A percentile compares a stretch with the other conserved stretches of the same genome.
These are phyloP conservation scores for Echinosophora koreensis DNA, from an alignment of 306 rosid species.

Conservation along the genomic window DNA sequence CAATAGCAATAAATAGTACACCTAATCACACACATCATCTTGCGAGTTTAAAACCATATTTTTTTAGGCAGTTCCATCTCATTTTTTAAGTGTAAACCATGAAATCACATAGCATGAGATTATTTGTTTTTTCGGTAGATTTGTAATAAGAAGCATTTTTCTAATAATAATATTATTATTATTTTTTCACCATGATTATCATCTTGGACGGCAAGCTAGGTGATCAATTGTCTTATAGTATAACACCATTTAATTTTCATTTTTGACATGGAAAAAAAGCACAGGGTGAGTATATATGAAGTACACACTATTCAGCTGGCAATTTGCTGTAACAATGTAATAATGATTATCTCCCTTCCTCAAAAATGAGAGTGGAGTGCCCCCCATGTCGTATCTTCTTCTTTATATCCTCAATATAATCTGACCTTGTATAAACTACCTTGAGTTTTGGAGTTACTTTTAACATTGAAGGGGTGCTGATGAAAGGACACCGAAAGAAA, in stretches of 20 bases:
- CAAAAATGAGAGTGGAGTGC: neutral
- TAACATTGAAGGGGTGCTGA: constrained; percentile 24
- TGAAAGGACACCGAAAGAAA: constrained; percentile 20
- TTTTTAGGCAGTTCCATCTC: too few relatives aligned
- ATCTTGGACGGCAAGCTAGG: constrained; percentile 51
- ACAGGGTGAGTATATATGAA: constrained; percentile 9
- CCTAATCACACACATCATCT: too few relatives aligned
- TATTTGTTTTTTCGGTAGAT: too few relatives aligned
- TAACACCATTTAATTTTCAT: neutral
- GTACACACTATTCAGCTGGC: constrained; percentile 4
- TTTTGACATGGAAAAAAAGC: constrained; percentile 11
- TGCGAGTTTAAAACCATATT: too few relatives aligned
- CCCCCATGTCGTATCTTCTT: constrained; percentile 28
- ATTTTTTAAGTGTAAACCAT: too few relatives aligned
- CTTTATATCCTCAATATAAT: neutral
- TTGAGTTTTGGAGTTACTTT: neutral
- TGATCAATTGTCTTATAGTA: constrained; percentile 37
- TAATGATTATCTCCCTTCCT: neutral
- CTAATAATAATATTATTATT: too few relatives aligned
- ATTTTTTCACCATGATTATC: neutral
- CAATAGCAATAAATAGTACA: too few relatives aligned
- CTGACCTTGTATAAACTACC: constrained; percentile 2
- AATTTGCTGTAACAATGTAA: constrained; percentile 8
- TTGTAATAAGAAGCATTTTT: too few relatives aligned
- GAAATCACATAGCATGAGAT: too few relatives aligned